Evolutionary conservation across 1,284 basidiomycete genomes (phyloP), one percentile per base, ranked within the genome.

Genomic region (Ustilago bromivora): DNA sequence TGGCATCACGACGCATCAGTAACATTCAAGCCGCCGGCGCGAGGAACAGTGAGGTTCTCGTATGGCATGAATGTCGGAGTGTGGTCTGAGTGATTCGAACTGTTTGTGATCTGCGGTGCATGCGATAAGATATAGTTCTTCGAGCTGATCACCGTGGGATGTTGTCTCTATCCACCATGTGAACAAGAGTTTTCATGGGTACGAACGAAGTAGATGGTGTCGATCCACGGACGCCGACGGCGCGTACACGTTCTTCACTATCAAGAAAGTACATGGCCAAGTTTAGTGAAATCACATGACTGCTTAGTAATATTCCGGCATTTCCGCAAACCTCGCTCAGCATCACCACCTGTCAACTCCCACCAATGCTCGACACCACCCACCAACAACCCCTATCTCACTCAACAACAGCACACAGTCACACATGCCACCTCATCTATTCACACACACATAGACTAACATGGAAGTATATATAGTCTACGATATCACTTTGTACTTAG

Each of bases 41-140:
- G 19, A 11, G n/a, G 43, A 46, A 7, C n/a, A 5, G 17, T 19
- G 43, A 46, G 7, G 11, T 31, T 15, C 11, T 32, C 31, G 49
- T 31, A 8, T 13, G n/a, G 49, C 28, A 32, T 32, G 49, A 32
- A 32, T 13, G 28, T 15, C 31, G 28, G 31, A 15, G 49, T 3
- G 31, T 15, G 6, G 47, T 5, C 47, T 35, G 58, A 60, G 23
- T 52, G 34, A 35, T 51, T 49, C 49, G 58, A 60, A 23, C 41
- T 12, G 23, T 28, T 28, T 28, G 36, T 36, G 41, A 51, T 32
- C 49, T 51, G 49, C 28, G 28, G 7, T 28, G 49, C 31, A 28
- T 51, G 11, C 28, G 28, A 51, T 6, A 17, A 51, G 49, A 32
- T 51, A 23, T 19, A 9, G 23, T 46, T 17, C 19, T 35, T 53